Percentiles rank a stretch among this genome's conserved stretches.
phyloP scores from a whole-genome alignment of 176 grass and related monocot species.

The Zea luxurians region DNA sequence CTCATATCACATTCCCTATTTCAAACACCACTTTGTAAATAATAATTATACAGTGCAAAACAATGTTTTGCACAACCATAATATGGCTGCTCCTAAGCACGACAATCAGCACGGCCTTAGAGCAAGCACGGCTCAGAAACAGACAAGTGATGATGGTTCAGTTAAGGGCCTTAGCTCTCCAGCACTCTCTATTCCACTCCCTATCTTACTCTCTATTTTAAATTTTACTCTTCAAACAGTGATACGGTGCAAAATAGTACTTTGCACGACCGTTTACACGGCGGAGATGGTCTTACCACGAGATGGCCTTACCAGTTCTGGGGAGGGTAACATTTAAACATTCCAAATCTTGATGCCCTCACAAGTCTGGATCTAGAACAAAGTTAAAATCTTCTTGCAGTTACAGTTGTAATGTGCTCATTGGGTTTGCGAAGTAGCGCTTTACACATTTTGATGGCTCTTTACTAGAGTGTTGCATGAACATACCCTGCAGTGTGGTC shows the following conservation, averaged over 20 bases:
- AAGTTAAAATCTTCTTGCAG: conserved; percentile 18
- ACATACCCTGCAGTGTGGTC: conserved; percentile 55
- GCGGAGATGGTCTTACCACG: too few relatives aligned
- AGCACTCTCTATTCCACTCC: too few relatives aligned
- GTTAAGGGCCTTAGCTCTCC: not conserved
- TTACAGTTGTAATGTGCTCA: conserved; percentile 56
- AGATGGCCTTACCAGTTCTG: not conserved
- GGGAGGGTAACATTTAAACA: not conserved
- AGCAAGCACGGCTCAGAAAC: not conserved
- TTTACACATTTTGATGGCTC: conserved; percentile 38
- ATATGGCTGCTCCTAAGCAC: too few relatives aligned
- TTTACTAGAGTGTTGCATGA: conserved; percentile 23
- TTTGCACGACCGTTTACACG: too few relatives aligned
- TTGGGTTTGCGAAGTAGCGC: conserved; percentile 76
- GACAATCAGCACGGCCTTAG: not conserved
- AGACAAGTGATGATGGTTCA: not conserved
- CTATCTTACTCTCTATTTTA: too few relatives aligned
- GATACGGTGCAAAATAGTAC: too few relatives aligned
- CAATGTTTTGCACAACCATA: too few relatives aligned
- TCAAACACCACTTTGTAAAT: too few relatives aligned
- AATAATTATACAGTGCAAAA: too few relatives aligned
- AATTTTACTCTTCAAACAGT: too few relatives aligned
- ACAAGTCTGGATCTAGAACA: not conserved
- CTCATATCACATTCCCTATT: too few relatives aligned
- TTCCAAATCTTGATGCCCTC: not conserved